These are phyloP conservation scores for Mycena albidolilacea DNA, from an alignment of 768 basidiomycete genomes.

Conservation along the genomic window DNA sequence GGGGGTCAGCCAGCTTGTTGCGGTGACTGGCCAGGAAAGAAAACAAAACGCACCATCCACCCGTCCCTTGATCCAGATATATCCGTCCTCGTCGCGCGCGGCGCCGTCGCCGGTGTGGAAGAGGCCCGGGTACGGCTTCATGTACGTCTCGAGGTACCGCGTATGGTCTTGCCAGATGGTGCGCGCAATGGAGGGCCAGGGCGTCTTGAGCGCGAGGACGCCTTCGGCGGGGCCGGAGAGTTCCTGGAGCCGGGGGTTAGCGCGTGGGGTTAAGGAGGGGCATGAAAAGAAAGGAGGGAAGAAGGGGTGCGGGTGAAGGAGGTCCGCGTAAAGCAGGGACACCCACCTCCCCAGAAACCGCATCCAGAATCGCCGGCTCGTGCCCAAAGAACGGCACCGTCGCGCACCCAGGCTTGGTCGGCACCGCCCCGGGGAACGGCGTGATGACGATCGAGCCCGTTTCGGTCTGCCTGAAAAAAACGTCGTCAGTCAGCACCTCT, in stretches of 20 bases:
- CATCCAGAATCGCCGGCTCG: constrained; percentile 89
- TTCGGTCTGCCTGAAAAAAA: constrained; percentile 87
- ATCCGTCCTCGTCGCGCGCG: constrained; percentile 93
- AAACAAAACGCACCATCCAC: constrained; percentile 78
- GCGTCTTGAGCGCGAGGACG: constrained; percentile 86
- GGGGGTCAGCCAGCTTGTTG: no score
- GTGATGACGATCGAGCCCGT: constrained; percentile 97
- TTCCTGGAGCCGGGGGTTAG: constrained; percentile 54
- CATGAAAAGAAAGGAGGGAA: not conserved
- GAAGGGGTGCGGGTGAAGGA: not conserved
- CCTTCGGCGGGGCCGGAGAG: constrained; percentile 91
- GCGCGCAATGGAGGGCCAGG: constrained; percentile 97
- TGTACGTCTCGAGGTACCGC: constrained; percentile 70
- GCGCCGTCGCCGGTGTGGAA: constrained; percentile 99
- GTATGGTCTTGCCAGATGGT: constrained; percentile 95
- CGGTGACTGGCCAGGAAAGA: not conserved
- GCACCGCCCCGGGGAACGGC: constrained; percentile 95
- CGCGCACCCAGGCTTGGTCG: constrained; percentile 96
- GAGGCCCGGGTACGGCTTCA: constrained; percentile 87
- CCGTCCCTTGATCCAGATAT: constrained; percentile 99
- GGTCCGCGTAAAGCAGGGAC: no score
- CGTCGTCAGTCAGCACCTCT: no score
- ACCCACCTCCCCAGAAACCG: constrained; percentile 77
- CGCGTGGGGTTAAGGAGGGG: not conserved
- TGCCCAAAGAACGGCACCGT: constrained; percentile 99